Base-by-base conservation (phyloP, 176 grass and related monocot genomes). In the Dendrocalamus sinicus region DNA sequence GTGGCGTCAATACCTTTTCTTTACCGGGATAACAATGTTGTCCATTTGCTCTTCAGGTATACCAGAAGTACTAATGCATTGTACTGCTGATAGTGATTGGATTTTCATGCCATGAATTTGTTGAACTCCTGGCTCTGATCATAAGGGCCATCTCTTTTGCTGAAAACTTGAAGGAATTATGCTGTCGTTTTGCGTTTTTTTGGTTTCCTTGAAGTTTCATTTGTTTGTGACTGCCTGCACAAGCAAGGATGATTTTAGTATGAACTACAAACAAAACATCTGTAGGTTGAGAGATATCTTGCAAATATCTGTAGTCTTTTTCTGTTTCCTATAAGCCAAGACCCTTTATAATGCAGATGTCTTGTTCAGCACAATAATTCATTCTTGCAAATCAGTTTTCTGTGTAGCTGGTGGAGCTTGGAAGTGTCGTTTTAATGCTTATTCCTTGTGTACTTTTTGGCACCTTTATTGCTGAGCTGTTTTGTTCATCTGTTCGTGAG, bases 321-420 rank as follows among this genome's bases (percentile, higher is more conserved):
- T 66, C 24, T 57, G 47, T 84, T 13, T 64, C 22, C 47, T 64
- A 44, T 52, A 23, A 43, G 66, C 16, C 13, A 17, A 66, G 23
- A 20, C 59, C 45, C 32, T 84, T 66, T 73, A 32, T 57, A 35
- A 12, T 84, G 32, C 67, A 65, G 1, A 30, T 44, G 16, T 83
- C 48, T 44, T 70, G 9, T 45, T 79, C 44, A 72, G 23, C 17
- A 23, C 46, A 84, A 84, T 67, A 79, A 79, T 79, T 65, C 46
- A 39, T 64, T 84, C 35, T 57, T 32, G 66, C 26, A 13, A 30
- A 8, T 48, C 37, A 83, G 28, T 44, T 70, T 77, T 52, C 44
- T 78, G 57, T 84, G 9, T 17, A 54, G 66, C 71, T 83, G 30
- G 35, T 44, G 39, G 32, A 79, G 46, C 58, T 84, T 73, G 43